Percentiles rank a stretch among this genome's conserved stretches.
phyloP scores from a whole-genome alignment of 2,329 filamentous ascomycete species.

The Colletotrichum sp. region DNA sequence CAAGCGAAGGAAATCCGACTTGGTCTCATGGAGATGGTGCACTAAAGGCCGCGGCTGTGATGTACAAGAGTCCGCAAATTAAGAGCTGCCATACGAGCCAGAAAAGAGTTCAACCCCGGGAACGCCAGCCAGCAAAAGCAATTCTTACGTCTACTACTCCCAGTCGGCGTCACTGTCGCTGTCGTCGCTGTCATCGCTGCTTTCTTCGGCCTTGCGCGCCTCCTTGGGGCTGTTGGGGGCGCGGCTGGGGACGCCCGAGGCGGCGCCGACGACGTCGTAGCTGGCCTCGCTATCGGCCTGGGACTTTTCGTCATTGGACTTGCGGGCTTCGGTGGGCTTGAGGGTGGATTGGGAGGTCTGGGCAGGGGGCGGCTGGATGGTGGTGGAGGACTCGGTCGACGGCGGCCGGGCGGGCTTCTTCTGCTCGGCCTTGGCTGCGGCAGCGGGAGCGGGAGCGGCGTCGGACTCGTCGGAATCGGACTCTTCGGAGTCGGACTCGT shows the following conservation, averaged over 20 bases:
- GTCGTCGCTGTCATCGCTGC: slow-evolving; percentile 71
- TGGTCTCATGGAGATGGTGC: slow-evolving; percentile 3
- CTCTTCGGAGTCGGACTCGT: slow-evolving; percentile 52
- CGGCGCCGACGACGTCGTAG: slow-evolving; percentile 88
- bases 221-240: slow-evolving; percentile 73
- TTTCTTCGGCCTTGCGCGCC: slow-evolving; percentile 61
- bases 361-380: slow-evolving; percentile 57
- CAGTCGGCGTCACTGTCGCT: slow-evolving; percentile 74
- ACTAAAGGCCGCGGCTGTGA: slow-evolving; percentile 65
- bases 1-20: slow-evolving; percentile 13
- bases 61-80: slow-evolving; percentile 75
- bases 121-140: slow-evolving; percentile 16
- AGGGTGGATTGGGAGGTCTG: slow-evolving; percentile 36
- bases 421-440: slow-evolving; percentile 32
- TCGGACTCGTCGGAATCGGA: slow-evolving; percentile 30
- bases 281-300: slow-evolving; percentile 93
- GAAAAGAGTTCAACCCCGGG: slow-evolving; percentile 21
- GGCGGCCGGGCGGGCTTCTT: slow-evolving; percentile 39
- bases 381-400: slow-evolving; percentile 64
- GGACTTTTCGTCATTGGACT: slow-evolving; percentile 87
- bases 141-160: slow-evolving; percentile 63
- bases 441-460: slow-evolving; percentile 29
- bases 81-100: slow-evolving; percentile 41
- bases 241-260: slow-evolving; percentile 78
- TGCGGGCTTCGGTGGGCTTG: slow-evolving; percentile 70